A percentile compares a stretch with the other conserved stretches of the same genome.
phyloP scores from a whole-genome alignment of 2,329 filamentous ascomycete species.

The Tetracladium maxilliforme region DNA sequence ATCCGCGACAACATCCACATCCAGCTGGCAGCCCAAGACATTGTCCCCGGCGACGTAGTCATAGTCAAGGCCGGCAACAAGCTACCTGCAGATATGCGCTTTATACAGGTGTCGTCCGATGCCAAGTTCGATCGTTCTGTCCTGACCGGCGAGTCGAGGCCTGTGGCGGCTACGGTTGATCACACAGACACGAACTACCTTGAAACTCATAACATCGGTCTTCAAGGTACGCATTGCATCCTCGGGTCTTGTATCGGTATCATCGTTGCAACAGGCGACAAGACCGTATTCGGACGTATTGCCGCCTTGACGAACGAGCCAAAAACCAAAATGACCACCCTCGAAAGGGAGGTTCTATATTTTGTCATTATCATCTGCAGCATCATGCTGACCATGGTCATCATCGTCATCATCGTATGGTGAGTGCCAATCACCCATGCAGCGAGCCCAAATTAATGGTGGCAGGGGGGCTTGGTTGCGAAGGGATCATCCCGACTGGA shows the following conservation, averaged over 20 bases:
- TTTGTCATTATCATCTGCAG: slow-evolving; percentile 58
- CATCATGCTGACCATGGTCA: slow-evolving; percentile 51
- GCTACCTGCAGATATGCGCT: slow-evolving; percentile 58
- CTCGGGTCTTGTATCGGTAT: slow-evolving; percentile 52
- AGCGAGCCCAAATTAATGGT: no score
- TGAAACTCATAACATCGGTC: slow-evolving; percentile 60
- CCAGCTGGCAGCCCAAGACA: slow-evolving; percentile 35
- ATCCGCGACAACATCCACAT: slow-evolving; percentile 40
- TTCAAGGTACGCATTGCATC: slow-evolving; percentile 69
- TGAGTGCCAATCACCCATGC: background rate
- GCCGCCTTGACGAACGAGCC: slow-evolving; percentile 58
- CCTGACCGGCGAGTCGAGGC: slow-evolving; percentile 55
- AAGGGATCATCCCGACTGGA: slow-evolving; percentile 51
- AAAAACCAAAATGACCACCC: slow-evolving; percentile 49
- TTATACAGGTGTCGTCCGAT: slow-evolving; percentile 53
- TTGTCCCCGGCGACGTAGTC: slow-evolving; percentile 61
- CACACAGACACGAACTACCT: slow-evolving; percentile 60
- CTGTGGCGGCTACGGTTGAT: slow-evolving; percentile 48
- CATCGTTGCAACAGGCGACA: slow-evolving; percentile 58
- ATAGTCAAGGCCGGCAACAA: slow-evolving; percentile 58
- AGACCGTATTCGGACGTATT: slow-evolving; percentile 63
- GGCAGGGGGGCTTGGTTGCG: slow-evolving; percentile 61
- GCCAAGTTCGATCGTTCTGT: slow-evolving; percentile 61
- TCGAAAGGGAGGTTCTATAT: slow-evolving; percentile 58
- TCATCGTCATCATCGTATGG: slow-evolving; percentile 53